Evolutionary conservation across 2,329 filamentous ascomycete genomes (phyloP).

Genomic region (Penicillium sp.): DNA sequence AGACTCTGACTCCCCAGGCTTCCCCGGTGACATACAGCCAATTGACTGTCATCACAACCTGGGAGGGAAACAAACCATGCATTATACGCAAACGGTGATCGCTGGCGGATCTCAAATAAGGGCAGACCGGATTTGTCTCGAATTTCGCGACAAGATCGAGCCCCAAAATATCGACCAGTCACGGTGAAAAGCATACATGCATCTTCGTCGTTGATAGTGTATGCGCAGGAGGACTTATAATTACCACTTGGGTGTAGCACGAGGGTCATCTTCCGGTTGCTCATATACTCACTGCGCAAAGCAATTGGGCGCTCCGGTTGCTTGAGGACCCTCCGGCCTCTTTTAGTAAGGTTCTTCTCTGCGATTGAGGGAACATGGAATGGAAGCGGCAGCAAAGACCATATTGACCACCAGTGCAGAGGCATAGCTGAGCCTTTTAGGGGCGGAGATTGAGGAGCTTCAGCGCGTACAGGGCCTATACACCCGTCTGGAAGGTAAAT

Average conservation of each 20-base stretch:
- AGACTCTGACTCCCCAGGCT: constrained; percentile 13
- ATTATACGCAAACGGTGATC: background rate
- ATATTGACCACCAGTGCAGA: too few species aligned
- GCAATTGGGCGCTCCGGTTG: background rate
- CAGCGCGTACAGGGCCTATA: too few species aligned
- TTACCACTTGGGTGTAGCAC: background rate
- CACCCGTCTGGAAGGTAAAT: too few species aligned
- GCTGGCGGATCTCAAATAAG: constrained; percentile 25
- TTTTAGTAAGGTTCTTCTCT: too few species aligned
- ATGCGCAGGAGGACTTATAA: constrained; percentile 17
- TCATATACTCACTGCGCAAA: background rate
- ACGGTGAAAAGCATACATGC: constrained; percentile 19
- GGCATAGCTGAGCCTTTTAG: too few species aligned
- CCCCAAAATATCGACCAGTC: constrained; percentile 26
- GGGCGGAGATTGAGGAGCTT: too few species aligned
- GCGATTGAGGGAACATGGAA: too few species aligned
- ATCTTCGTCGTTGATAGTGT: constrained; percentile 21
- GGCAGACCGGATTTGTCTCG: constrained; percentile 27
- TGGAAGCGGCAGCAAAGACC: too few species aligned
- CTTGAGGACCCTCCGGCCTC: background rate
- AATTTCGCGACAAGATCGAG: constrained; percentile 25
- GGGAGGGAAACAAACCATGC: constrained; percentile 39
- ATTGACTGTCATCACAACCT: constrained; percentile 8
- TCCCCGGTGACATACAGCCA: background rate
- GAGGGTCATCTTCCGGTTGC: background rate